A percentile compares a stretch with the other conserved stretches of the same genome.
phyloP scores from a whole-genome alignment of 129 eudicot species.

The Flaveria trinervia region DNA sequence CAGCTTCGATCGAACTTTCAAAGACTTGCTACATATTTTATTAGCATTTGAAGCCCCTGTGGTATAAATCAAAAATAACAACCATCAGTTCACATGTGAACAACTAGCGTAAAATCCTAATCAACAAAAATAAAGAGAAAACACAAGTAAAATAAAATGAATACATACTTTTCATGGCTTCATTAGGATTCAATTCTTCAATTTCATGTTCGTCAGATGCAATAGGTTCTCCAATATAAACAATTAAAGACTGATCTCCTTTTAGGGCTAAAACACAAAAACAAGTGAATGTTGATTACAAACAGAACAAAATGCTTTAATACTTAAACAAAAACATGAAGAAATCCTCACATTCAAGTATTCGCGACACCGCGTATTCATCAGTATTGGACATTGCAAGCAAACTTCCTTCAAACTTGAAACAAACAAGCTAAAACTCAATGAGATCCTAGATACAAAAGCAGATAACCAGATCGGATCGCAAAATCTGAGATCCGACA shows the following conservation, averaged over 20 bases:
- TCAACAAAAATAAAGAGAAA: not conserved
- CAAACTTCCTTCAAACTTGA: not conserved
- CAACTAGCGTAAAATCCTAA: not conserved
- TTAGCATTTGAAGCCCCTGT: not conserved
- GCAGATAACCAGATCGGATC: not conserved
- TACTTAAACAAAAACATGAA: not conserved
- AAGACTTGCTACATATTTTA: not conserved
- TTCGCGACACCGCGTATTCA: not conserved
- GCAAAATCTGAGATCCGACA: not conserved
- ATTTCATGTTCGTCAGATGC: not conserved
- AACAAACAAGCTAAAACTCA: not conserved
- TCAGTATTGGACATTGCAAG: not conserved
- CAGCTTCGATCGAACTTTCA: not conserved
- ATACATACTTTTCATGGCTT: not conserved
- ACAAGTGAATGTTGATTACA: not conserved
- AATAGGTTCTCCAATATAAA: not conserved
- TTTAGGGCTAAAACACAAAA: constrained; percentile 3
- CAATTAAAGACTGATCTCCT: not conserved
- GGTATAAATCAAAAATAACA: not conserved
- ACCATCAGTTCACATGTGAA: not conserved
- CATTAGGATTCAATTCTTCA: not conserved
- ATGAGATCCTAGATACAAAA: not conserved
- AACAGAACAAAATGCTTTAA: not conserved
- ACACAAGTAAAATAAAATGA: not conserved
- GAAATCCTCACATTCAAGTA: not conserved